Conservation (phyloP, 176 grass and related monocot species). For the Eleusine coracana region DNA sequence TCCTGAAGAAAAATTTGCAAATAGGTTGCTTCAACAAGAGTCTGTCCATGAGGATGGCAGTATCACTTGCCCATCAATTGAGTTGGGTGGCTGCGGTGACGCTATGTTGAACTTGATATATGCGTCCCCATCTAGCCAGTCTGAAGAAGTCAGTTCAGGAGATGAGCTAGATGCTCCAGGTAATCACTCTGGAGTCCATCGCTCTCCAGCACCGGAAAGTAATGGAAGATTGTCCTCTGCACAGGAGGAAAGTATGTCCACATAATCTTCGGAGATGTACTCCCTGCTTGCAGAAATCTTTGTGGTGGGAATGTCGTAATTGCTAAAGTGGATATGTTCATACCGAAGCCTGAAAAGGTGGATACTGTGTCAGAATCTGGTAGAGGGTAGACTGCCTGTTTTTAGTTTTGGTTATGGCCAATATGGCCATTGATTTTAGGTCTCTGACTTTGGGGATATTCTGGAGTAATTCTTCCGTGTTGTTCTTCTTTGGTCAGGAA, state of each 20-base stretch:
- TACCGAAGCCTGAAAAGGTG: conserved; percentile 4
- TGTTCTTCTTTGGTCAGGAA: conserved; percentile 35
- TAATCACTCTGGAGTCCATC: conserved; percentile 55
- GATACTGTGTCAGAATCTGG: not conserved
- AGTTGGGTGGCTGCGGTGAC: conserved; percentile 83
- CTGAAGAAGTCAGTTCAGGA: conserved; percentile 60
- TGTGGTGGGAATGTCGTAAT: conserved; percentile 2
- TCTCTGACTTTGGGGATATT: conserved; percentile 45
- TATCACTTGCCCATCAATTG: conserved; percentile 79
- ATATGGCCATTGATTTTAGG: conserved; percentile 60
- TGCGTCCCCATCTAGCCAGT: conserved; percentile 46
- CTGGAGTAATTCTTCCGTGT: conserved; percentile 25
- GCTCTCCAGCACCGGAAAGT: conserved; percentile 51
- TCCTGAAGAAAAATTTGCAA: conserved; percentile 58
- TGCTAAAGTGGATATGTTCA: not conserved
- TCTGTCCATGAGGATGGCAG: conserved; percentile 59
- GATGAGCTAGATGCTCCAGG: conserved; percentile 52
- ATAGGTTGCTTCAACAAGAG: conserved; percentile 58
- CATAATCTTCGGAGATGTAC: conserved; percentile 16
- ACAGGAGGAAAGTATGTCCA: conserved; percentile 56
- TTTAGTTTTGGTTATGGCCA: conserved; percentile 41
- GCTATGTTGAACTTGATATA: conserved; percentile 67
- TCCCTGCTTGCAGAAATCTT: conserved; percentile 20
- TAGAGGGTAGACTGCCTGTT: conserved; percentile 49
- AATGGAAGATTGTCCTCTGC: conserved; percentile 57